Evolutionary conservation across 2,329 filamentous ascomycete species (phyloP), one percentile per base, ranked within the genome.

Genomic region (Stagonosporopsis vannaccii): DNA sequence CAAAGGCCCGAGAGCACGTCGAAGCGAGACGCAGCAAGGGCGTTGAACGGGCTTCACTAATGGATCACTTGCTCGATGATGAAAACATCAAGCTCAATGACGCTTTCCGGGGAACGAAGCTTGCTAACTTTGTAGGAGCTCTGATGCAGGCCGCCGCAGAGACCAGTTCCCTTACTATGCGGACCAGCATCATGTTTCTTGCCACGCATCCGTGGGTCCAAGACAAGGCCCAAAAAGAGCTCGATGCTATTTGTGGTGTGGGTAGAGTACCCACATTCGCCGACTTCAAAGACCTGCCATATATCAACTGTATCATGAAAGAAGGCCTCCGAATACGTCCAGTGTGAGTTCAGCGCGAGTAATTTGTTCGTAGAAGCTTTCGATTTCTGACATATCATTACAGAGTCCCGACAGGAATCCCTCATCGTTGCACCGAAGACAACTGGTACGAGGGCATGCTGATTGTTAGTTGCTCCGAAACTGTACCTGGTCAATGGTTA

Each of bases 221-320:
- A 45, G 46, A 59, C 0, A 66, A 65, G 25, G 68, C 69, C 5
- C 59, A 62, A 26, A 45, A 42, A 4, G 66, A 69, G 46, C 20
- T 68, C 7, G 63, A 68, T 56, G 39, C 37, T 13, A 13, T 66
- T 6, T 67, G 67, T 49, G 62, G 62, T 6, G 37, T 42, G 22
- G 36, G 44, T 2, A 66, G 67, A 40, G 37, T 63, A 40, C 69
- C 69, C 17, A 58, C 37, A 1, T 72, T 59, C 48, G 26, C 52
- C 1, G 69, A 72, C 40, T 72, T 72, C 46, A 55, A 61, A n/a
- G 44, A 60, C 20, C n/a, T 69, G 30, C 69, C 68, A 17, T 72
- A 70, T 30, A 66, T 70, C 43, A 72, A 72, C 41, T 70, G 67
- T 32, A 68, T 72, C 37, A 56, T 72, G 33, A 72, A 72, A 53